Percentiles rank a stretch among this genome's conserved stretches.
Evolutionary conservation across 257 asterid species (phyloP).

Genomic region (Prunella vulgaris): DNA sequence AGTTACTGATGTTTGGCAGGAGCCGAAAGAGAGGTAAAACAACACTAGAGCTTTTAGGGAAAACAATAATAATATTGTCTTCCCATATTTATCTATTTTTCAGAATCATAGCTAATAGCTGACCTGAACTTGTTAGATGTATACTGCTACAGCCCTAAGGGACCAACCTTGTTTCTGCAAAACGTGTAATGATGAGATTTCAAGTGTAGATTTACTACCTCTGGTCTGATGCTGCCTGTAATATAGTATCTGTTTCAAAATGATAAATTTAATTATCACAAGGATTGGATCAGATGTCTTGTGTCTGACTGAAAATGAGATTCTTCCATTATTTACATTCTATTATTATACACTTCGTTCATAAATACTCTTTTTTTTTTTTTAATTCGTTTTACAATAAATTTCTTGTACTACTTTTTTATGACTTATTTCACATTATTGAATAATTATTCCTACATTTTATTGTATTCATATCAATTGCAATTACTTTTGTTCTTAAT

Average conservation of each 20-base stretch:
- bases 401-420: no score
- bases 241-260: background rate
- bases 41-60: background rate
- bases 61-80: background rate
- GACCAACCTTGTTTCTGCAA: slow-evolving; percentile 12
- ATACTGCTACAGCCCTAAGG: background rate
- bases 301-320: no score
- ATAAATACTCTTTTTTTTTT: no score
- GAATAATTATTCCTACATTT: no score
- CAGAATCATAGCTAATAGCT: background rate
- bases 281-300: no score
- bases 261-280: no score
- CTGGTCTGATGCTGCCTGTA: background rate
- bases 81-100: background rate
- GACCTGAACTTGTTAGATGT: slow-evolving; percentile 7
- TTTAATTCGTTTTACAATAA: no score
- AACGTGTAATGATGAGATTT: background rate
- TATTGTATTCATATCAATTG: no score
- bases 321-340: no score
- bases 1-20: slow-evolving; percentile 38
- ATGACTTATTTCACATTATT: no score
- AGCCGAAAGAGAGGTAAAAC: slow-evolving; percentile 12
- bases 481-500: no score
- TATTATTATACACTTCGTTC: no score
- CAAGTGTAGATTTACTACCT: background rate